Evolutionary conservation across 306 rosid species (phyloP).

Genomic region (Casuarina equisetifolia): DNA sequence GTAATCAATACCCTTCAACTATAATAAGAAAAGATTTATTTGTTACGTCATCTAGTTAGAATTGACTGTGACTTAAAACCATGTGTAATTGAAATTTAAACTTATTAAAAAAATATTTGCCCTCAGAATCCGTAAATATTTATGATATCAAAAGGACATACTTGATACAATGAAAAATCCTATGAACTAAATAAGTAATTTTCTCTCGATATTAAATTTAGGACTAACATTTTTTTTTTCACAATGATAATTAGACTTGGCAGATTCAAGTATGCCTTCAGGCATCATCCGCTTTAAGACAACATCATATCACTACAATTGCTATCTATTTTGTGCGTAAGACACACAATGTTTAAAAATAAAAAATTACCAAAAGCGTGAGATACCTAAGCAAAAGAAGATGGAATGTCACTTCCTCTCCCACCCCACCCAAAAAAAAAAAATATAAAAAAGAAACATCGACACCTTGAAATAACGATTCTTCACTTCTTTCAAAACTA

Average conservation of each 20-base stretch:
- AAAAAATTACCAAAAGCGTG: background rate
- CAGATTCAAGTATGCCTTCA: background rate
- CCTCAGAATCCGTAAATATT: no score
- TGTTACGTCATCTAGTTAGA: no score
- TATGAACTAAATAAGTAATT: no score
- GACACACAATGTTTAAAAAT: background rate
- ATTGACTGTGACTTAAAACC: no score
- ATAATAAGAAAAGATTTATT: no score
- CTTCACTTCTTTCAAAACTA: background rate
- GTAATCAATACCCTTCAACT: no score
- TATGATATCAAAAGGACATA: no score
- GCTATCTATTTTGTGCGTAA: background rate
- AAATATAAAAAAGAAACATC: slow-evolving; percentile 11
- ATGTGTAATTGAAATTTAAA: no score
- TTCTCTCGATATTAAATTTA: background rate
- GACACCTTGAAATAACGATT: background rate
- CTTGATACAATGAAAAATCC: no score
- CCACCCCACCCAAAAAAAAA: slow-evolving; percentile 28
- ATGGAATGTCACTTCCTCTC: background rate
- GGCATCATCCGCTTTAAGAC: background rate
- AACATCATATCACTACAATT: background rate
- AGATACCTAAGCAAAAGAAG: background rate
- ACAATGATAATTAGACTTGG: background rate
- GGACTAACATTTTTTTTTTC: background rate
- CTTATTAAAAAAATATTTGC: no score